Percentiles rank a stretch among this genome's conserved stretches.
Evolutionary conservation across 2,329 filamentous ascomycete genomes (phyloP).

Genomic region (Neonectria sp.): DNA sequence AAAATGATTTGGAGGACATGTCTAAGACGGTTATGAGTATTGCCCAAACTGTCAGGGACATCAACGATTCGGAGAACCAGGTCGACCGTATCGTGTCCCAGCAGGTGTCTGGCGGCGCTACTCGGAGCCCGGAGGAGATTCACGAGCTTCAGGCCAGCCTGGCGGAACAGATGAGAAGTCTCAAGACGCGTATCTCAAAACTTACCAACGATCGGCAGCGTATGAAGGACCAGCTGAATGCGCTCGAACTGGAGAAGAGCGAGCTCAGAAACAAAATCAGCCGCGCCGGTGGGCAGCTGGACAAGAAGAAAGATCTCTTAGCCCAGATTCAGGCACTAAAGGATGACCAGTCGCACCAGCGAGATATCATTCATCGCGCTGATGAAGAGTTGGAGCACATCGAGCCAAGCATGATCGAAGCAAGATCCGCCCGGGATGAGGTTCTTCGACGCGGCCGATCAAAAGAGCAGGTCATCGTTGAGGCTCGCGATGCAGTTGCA

Average conservation of each 20-base stretch:
- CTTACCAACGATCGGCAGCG: constrained; percentile 80
- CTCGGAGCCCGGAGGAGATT: constrained; percentile 86
- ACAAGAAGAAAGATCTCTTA: constrained; percentile 82
- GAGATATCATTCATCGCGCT: constrained; percentile 76
- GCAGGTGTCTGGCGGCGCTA: constrained; percentile 76
- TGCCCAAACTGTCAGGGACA: constrained; percentile 79
- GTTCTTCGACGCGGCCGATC: constrained; percentile 78
- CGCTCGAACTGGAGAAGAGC: constrained; percentile 82
- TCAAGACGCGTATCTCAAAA: constrained; percentile 76
- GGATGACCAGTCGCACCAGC: constrained; percentile 77
- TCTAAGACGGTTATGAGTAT: constrained; percentile 84
- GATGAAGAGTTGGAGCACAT: constrained; percentile 83
- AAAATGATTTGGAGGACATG: constrained; percentile 82
- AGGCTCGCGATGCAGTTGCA: constrained; percentile 79
- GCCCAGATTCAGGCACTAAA: constrained; percentile 82
- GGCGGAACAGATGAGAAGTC: constrained; percentile 75
- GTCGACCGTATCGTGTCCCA: constrained; percentile 83
- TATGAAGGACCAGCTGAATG: constrained; percentile 75
- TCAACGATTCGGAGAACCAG: constrained; percentile 79
- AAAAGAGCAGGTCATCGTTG: constrained; percentile 80
- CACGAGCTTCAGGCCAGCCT: constrained; percentile 80
- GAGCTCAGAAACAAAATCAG: constrained; percentile 82
- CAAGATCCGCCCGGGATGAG: constrained; percentile 83
- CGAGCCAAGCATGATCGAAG: constrained; percentile 81
- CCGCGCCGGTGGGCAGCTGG: constrained; percentile 80